Base-by-base conservation (phyloP, 192 early-diverging fungal species). In the Podochytrium sp. region DNA sequence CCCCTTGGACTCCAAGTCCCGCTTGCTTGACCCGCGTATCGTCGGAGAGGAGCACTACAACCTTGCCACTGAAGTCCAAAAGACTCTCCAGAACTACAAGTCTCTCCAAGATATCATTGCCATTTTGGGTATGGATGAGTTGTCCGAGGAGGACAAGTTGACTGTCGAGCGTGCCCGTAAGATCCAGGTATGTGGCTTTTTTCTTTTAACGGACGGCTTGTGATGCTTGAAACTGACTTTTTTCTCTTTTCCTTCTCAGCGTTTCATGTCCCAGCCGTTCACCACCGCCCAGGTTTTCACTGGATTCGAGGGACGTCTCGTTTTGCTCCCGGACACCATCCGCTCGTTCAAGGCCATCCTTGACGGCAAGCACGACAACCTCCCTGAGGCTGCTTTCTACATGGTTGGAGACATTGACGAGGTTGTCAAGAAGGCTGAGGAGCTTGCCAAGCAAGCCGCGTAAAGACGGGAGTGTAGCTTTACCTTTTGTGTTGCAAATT, bases 71-170 rank as follows among this genome's bases (percentile, higher is more conserved):
- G 89, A 90, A 74, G 92, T 93, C 63, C 96, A 98, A 85, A 90
- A 94, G 87, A 95, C 96, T 81, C 91, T 98, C 76, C 96, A 98
- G 87, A 93, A 92, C 82, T 98, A 98, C 91, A 98, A 98, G 92
- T 96, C 94, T 68, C 92, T 98, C 70, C 96, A 98, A 85, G 96
- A 98, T 90, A 98, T 98, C 79, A 98, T 98, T 91, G 95, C 96
- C 86, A 96, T 98, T 93, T 85, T 98, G 71, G 94, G 94, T 92
- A 98, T 98, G 95, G 96, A 98, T 83, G 96, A 98, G 89, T 85
- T 98, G 84, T 98, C 96, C 41, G 96, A 98, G 80, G 95, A 98
- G 80, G 96, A 98, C 87, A 98, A 98, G 93, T 87, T 95, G 66
- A 94, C 92, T 74, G 96, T 98, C 84, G 94, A 96, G 89, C 95